Base-by-base conservation (phyloP, 2,329 filamentous ascomycete species). In the Whalleya microplaca region DNA sequence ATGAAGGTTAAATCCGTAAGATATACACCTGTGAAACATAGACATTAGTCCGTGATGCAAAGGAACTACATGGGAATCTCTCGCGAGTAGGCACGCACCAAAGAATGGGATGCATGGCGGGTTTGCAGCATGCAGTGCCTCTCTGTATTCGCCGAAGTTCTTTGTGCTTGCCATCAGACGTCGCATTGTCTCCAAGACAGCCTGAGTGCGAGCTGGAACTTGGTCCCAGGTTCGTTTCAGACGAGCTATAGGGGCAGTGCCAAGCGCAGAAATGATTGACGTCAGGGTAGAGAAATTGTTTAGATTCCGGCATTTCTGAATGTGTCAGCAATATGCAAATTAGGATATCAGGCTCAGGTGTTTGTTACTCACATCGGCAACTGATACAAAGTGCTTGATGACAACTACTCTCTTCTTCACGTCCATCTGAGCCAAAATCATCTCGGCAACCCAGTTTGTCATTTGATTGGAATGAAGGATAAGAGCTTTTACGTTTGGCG, bases 391-490 rank as follows among this genome's bases (percentile, higher is more conserved):
- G 73, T 98, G 95, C 74, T 98, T 98, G 75, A 99, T 97, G 44
- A 99, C 95, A 32, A 96, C 90, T 21, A 98, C 94, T 66, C 95
- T 86, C 74, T 96, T 96, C 80, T 95, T 96, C 61, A 97, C 91
- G 72, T 99, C 95, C 67, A 88, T 85, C 74, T 99, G 95, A 0
- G 90, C 93, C 60, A 99, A 76, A 65, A 99, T 98, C 95, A 99
- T 98, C 74, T 98, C 94, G 27, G 95, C 95, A 48, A 98, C 95
- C 95, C 95, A 99, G 72, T 98, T 99, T 5, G 95, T 99, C 80
- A 99, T 87, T 74, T 98, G 94, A 70, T 99, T 99, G 0, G 95
- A 98, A 76, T 99, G 95, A 50, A 98, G 80, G 76, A 99, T 99
- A 61, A 99, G 82, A 9, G 92, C 91, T 76, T 98, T 97, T 65